Evolutionary conservation across 805 yeast species (phyloP), one percentile per base, ranked within the genome.

Genomic region (Wickerhamiella sorbophila): DNA sequence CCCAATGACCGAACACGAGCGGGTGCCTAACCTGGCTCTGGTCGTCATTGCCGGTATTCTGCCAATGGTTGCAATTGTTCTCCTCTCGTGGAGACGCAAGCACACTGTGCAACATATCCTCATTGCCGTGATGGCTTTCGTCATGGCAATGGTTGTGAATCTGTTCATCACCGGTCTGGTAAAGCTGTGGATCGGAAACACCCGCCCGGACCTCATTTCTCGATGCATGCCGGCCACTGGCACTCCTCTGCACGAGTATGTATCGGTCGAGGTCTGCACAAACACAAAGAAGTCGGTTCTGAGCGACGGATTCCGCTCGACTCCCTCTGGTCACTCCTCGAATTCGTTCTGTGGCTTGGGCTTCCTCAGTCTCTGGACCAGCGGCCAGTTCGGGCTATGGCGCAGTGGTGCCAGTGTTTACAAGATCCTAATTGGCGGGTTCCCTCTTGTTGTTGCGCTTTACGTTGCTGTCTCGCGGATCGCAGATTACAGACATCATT

Each of bases 401-500:
- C 63, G 55, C 15, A 54, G 51, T 15, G 49, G 55, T 14, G 51
- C 55, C 19, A 52, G 48, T 20, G 46, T 38, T 20, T 40, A n/a
- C 31, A 27, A 31, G 22, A 26, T 18, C 3, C 31, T 35, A n/a
- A 32, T 17, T 12, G 44, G 42, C 16, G 38, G 48, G 43, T 38
- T 52, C 9, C 67, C 68, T n/a, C 19, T 56, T 1, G 51, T 84
- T 4, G 69, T 80, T 5, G 95, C 97, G 0, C 54, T 71, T 1
- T 67, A 78, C 48, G 77, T 88, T 50, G 97, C 96, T 0, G 60
- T 83, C 36, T 75, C 91, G 32, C 71, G 98, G 52, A 83, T 95
- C 1, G 79, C 81, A 53, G 98, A 88, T 61, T 87, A 87, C 61
- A 71, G 96, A 57, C 98, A 88, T 56, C 97, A 88, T 61, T 85